Evolutionary conservation across 2,329 filamentous ascomycete genomes (phyloP).

Genomic region (Bipolaris bicolor): DNA sequence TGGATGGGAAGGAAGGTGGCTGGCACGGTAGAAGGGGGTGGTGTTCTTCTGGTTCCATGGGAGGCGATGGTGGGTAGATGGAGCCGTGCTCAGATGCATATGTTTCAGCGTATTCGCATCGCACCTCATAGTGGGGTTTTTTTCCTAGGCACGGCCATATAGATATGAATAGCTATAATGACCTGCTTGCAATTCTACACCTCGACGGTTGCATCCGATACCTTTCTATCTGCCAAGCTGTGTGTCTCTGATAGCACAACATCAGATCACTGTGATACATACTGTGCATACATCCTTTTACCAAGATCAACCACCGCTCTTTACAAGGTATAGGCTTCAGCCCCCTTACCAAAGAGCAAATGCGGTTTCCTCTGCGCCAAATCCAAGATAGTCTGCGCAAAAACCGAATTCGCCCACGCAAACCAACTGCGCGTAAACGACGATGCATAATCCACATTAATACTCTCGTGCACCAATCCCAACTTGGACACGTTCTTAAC

Average conservation of each 20-base stretch:
- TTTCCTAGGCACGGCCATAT: neutral
- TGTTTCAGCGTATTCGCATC: neutral
- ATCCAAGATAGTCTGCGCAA: conserved; percentile 89
- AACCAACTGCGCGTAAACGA: conserved; percentile 76
- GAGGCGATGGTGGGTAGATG: neutral
- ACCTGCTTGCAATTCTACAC: neutral
- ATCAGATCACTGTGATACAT: neutral
- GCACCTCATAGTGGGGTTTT: neutral
- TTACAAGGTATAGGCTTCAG: conserved; percentile 45
- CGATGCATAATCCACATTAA: conserved; percentile 47
- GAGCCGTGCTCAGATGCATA: neutral
- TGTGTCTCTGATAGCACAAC: neutral
- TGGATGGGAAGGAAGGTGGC: neutral
- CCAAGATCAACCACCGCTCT: neutral
- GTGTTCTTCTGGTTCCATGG: neutral
- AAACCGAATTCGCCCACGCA: conserved; percentile 97
- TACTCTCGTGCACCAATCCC: conserved; percentile 89
- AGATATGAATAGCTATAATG: conserved; percentile 4
- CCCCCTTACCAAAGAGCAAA: conserved; percentile 75
- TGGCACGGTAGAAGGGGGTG: neutral
- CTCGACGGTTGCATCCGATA: neutral
- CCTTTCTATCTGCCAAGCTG: neutral
- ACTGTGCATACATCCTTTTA: neutral
- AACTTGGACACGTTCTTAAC: conserved; percentile 74
- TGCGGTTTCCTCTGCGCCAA: conserved; percentile 87